Percentiles rank a stretch among this genome's conserved stretches.
phyloP scores from a whole-genome alignment of 331 rosid genomes.

The Malus hybrid region DNA sequence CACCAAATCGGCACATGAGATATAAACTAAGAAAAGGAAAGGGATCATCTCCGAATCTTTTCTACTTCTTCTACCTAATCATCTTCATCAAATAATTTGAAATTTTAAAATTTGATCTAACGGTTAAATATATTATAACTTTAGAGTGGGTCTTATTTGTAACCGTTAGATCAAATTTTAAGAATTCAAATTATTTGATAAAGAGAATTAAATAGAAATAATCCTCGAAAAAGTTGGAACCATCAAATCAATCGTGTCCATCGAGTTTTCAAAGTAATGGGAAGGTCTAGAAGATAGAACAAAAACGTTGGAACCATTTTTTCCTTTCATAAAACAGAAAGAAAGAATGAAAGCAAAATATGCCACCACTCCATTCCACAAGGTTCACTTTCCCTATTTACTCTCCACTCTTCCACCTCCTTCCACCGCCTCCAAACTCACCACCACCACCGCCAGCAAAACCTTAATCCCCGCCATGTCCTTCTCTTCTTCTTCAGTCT shows the following conservation, averaged over 20 bases:
- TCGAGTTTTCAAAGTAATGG: neutral
- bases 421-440: slow-evolving; percentile 25
- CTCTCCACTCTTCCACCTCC: slow-evolving; percentile 18
- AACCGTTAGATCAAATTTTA: accelerated
- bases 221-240: no score
- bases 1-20: no score
- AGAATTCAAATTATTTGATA: no score
- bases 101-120: no score
- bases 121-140: no score
- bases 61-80: accelerated
- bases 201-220: accelerated
- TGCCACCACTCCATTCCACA: slow-evolving; percentile 30
- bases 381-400: slow-evolving; percentile 15
- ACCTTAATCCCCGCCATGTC: slow-evolving; percentile 23
- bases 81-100: accelerated
- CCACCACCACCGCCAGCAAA: slow-evolving; percentile 1
- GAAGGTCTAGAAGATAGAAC: neutral
- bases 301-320: neutral
- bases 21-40: no score
- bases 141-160: no score
- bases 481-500: slow-evolving; percentile 27
- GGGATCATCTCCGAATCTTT: accelerated
- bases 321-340: neutral
- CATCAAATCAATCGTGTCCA: no score
- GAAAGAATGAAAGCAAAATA: neutral